Conservation (phyloP, 352 stramenopile genomes). For the Phytophthora pistaciae region DNA sequence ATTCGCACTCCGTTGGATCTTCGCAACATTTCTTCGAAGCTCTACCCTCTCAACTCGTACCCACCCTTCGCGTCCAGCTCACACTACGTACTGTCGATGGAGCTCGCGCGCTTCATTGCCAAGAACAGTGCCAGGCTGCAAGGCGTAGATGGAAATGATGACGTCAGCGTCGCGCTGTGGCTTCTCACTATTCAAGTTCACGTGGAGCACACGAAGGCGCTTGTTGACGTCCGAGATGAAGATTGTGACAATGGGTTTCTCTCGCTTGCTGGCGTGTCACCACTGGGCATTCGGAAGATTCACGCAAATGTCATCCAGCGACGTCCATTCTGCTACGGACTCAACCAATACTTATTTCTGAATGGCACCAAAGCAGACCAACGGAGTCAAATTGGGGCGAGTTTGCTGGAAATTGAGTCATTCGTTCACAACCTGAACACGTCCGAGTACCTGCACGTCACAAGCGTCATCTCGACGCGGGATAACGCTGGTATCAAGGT, state of each 20-base stretch:
- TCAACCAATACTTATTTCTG: neutral
- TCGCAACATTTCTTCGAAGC: slow-evolving; percentile 12
- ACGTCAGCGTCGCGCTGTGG: slow-evolving; percentile 65
- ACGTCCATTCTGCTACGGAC: slow-evolving; percentile 9
- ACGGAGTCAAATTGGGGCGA: neutral
- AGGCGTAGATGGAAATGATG: slow-evolving; percentile 46
- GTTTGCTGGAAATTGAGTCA: slow-evolving; percentile 7
- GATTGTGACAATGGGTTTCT: neutral
- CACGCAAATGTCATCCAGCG: slow-evolving; percentile 40
- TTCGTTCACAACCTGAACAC: slow-evolving; percentile 30
- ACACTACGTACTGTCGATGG: slow-evolving; percentile 51
- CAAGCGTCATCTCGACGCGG: slow-evolving; percentile 6
- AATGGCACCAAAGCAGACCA: neutral
- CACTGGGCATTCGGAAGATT: slow-evolving; percentile 16
- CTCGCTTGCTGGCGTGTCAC: neutral
- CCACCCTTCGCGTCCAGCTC: slow-evolving; percentile 42
- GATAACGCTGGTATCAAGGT: slow-evolving; percentile 21
- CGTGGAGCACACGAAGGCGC: neutral
- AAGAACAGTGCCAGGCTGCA: slow-evolving; percentile 32
- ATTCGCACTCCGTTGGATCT: neutral
- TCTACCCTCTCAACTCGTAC: slow-evolving; percentile 29
- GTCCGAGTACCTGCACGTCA: slow-evolving; percentile 4
- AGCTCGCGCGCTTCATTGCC: slow-evolving; percentile 49
- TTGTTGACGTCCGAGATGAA: neutral
- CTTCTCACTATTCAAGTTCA: slow-evolving; percentile 58